Evolutionary conservation across 2,329 filamentous ascomycete species (phyloP), one percentile per base, ranked within the genome.

Genomic region (Shiraia bambusicola): DNA sequence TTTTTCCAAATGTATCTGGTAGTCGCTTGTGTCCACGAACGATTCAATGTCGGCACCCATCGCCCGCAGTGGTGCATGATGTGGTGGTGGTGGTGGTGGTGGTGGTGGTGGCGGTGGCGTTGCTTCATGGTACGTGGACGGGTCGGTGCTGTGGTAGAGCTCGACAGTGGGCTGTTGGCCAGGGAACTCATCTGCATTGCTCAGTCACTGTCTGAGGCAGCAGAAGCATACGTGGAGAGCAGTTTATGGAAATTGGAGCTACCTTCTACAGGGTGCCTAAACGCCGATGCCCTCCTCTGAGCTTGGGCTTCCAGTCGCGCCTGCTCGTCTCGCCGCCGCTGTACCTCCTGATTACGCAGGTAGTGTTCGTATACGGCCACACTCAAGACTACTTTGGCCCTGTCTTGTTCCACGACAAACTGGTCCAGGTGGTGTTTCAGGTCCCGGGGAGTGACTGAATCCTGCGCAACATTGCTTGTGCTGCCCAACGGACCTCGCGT

Each of bases 351-450:
- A 45, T 95, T 80, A 33, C 88, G 82, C 69, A 96, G 89, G 65
- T 97, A 96, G 66, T 98, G 93, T 63, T 97, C 96, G 73, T 95
- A 96, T 19, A 98, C 87, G 6, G 92, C 90, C 3, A 92, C 86
- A 51, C 89, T 93, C 50, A 97, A 83, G 11, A 91, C 88, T 69
- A 95, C 94, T 76, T 98, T 93, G 12, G 93, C 90, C 45, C 89
- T 83, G 54, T 96, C 89, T 69, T 98, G 93, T 28, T 92, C 93
- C 3, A 98, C 92, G 1, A 98, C 92, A 66, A 94, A 98, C 63
- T 93, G 87, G 66, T 98, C 93, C 24, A 97, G 82, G 59, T 93
- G 87, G 61, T 88, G 83, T 75, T 97, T 96, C 58, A 98, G 76
- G 56, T 75, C 71, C 54, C 76, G 78, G 6, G 82, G 82, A 8